Conservation (phyloP, 208 protist species). For the Lotmaria passim region DNA sequence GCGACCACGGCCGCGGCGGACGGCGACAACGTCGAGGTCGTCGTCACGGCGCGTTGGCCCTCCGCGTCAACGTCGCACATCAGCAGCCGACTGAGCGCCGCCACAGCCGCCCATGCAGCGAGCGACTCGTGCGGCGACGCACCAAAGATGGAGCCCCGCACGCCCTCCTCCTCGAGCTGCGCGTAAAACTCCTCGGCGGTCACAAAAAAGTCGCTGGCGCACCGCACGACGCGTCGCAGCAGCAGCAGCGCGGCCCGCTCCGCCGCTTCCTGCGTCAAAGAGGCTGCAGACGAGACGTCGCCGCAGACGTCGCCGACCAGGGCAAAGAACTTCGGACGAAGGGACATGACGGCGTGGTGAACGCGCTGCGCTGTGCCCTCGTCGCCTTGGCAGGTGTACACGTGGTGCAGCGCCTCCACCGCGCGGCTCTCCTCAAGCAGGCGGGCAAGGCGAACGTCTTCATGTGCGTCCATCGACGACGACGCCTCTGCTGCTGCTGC, state of each 20-base stretch:
- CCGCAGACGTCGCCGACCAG: slow-evolving; percentile 8
- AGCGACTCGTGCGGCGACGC: slow-evolving; percentile 26
- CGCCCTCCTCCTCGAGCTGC: slow-evolving; percentile 29
- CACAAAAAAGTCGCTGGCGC: slow-evolving; percentile 33
- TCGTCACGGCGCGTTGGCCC: slow-evolving; percentile 6
- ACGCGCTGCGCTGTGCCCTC: slow-evolving; percentile 4
- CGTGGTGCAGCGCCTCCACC: slow-evolving; percentile 14
- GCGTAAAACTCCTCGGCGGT: slow-evolving; percentile 49
- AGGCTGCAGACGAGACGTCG: neutral
- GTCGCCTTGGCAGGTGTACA: slow-evolving; percentile 15
- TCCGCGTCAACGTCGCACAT: slow-evolving; percentile 30
- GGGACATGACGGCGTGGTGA: slow-evolving; percentile 23
- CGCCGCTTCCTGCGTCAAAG: neutral
- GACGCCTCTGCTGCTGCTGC: neutral
- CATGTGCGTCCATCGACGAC: neutral
- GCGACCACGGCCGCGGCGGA: neutral
- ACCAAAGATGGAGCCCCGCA: slow-evolving; percentile 21
- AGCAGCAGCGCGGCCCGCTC: neutral
- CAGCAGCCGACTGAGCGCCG: slow-evolving; percentile 40
- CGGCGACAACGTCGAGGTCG: no score
- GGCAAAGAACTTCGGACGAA: slow-evolving; percentile 18
- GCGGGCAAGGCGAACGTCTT: slow-evolving; percentile 19
- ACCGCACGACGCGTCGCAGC: slow-evolving; percentile 24
- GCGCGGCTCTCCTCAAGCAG: slow-evolving; percentile 12
- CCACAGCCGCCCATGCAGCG: slow-evolving; percentile 34